These are phyloP conservation scores for Saturnispora halmiae DNA, from an alignment of 805 yeast genomes.

Conservation along the genomic window DNA sequence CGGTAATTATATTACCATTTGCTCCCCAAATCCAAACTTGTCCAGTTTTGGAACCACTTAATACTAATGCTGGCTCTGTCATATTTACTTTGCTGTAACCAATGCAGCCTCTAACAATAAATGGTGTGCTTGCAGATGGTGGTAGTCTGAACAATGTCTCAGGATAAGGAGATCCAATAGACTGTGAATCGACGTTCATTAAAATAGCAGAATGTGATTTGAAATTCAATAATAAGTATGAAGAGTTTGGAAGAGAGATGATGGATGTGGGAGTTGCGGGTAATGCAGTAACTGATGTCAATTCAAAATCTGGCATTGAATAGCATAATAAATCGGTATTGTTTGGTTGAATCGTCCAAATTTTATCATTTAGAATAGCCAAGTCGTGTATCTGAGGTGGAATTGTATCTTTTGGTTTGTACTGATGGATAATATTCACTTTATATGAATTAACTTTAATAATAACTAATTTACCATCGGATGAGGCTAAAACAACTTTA, in stretches of 20 bases:
- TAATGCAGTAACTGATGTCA: conserved; percentile 8
- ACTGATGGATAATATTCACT: conserved; percentile 4
- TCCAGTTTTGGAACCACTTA: conserved; percentile 13
- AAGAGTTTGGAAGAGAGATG: conserved; percentile 6
- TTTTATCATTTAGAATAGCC: conserved; percentile 10
- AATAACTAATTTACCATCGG: conserved; percentile 14
- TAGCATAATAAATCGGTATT: conserved; percentile 12
- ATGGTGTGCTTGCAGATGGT: conserved; percentile 10
- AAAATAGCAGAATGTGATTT: conserved; percentile 12
- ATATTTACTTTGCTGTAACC: conserved; percentile 4
- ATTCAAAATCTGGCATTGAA: conserved; percentile 10
- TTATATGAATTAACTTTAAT: conserved; percentile 3
- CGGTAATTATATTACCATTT: conserved; percentile 13
- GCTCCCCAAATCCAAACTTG: conserved; percentile 16
- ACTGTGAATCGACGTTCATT: conserved; percentile 10
- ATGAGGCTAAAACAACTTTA: conserved; percentile 13
- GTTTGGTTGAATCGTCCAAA: conserved; percentile 13
- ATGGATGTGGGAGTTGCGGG: conserved; percentile 12
- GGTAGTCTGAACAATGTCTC: conserved; percentile 14
- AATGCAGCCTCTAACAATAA: conserved; percentile 15
- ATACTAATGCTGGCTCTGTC: conserved; percentile 10
- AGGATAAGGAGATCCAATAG: conserved; percentile 9
- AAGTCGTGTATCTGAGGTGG: conserved; percentile 15
- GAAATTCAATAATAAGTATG: conserved; percentile 10
- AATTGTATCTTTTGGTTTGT: conserved; percentile 8